A percentile compares a stretch with the other conserved stretches of the same genome.
Conservation (phyloP, 2,329 filamentous ascomycete species). For the Trichoderma cornu-damae region DNA sequence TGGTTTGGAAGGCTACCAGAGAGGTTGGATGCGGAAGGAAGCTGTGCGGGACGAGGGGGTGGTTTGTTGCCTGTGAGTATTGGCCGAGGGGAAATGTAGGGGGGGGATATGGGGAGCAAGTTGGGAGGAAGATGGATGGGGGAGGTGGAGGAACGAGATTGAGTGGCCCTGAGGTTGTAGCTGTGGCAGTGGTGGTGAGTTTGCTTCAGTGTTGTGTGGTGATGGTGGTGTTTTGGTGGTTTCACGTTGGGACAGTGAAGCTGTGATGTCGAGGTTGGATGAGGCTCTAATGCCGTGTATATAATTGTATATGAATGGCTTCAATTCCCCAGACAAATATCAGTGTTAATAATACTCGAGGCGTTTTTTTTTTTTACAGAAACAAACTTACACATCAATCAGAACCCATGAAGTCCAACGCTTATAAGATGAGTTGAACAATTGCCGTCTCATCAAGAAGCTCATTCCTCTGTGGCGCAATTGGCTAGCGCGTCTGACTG, state of each 20-base stretch:
- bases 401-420: background rate
- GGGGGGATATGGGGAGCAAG: slow-evolving; percentile 43
- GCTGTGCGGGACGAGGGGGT: slow-evolving; percentile 46
- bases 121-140: slow-evolving; percentile 18
- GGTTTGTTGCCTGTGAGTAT: slow-evolving; percentile 68
- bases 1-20: slow-evolving; percentile 63
- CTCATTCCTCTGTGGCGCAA: slow-evolving; percentile 38
- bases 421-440: background rate
- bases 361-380: background rate
- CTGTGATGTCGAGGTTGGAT: background rate
- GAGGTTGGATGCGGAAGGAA: slow-evolving; percentile 51
- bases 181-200: slow-evolving; percentile 3
- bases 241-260: background rate
- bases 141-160: background rate
- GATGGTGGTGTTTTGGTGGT: slow-evolving; percentile 3
- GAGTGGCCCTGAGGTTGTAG: background rate
- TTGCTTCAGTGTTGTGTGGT: slow-evolving; percentile 2
- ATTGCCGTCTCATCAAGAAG: background rate
- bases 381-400: background rate
- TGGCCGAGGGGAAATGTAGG: slow-evolving; percentile 61
- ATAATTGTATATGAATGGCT: no score
- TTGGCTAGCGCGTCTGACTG: slow-evolving; percentile 58
- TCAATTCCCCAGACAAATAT: no score
- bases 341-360: background rate
- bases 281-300: background rate